phyloP scores from a whole-genome alignment of 2,329 filamentous ascomycete genomes.

The Fusarium staphyleae region DNA sequence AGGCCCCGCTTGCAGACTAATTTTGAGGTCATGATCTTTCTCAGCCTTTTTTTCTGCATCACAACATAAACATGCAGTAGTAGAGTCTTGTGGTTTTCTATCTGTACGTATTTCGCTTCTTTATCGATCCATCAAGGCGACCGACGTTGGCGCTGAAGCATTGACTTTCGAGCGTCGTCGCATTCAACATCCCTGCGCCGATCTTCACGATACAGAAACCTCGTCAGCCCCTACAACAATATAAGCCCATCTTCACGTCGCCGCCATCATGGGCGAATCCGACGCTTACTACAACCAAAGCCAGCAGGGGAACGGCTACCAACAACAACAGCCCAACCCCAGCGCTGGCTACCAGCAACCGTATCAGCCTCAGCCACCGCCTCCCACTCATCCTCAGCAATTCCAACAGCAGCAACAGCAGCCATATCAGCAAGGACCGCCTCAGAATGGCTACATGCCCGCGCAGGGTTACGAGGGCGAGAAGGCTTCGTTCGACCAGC shows the following conservation, averaged over 20 bases:
- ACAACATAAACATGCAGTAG: too few relatives aligned
- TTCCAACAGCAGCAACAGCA: slow-evolving; percentile 38
- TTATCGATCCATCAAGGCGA: not conserved
- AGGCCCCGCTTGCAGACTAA: slow-evolving; percentile 20
- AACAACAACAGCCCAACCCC: slow-evolving; percentile 31
- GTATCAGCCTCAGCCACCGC: slow-evolving; percentile 38
- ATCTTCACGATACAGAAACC: slow-evolving; percentile 14
- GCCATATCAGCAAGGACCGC: slow-evolving; percentile 41
- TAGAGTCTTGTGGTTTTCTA: not conserved
- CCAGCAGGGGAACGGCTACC: slow-evolving; percentile 29
- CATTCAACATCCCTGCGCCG: slow-evolving; percentile 22
- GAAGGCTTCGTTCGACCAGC: slow-evolving; percentile 74
- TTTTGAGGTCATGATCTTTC: slow-evolving; percentile 10
- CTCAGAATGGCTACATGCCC: slow-evolving; percentile 46
- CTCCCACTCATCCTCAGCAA: slow-evolving; percentile 24
- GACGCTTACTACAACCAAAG: slow-evolving; percentile 45
- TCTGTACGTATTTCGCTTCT: not conserved
- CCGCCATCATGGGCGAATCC: slow-evolving; percentile 45
- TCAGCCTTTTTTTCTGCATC: not conserved
- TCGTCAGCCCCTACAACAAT: not conserved
- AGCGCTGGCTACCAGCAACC: slow-evolving; percentile 37
- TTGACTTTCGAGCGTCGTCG: slow-evolving; percentile 7
- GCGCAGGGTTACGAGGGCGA: slow-evolving; percentile 50
- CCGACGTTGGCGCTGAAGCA: slow-evolving; percentile 3
- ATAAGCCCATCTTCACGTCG: not conserved